Conservation (phyloP, 23 red algal species). For the Chondrus crispus region DNA sequence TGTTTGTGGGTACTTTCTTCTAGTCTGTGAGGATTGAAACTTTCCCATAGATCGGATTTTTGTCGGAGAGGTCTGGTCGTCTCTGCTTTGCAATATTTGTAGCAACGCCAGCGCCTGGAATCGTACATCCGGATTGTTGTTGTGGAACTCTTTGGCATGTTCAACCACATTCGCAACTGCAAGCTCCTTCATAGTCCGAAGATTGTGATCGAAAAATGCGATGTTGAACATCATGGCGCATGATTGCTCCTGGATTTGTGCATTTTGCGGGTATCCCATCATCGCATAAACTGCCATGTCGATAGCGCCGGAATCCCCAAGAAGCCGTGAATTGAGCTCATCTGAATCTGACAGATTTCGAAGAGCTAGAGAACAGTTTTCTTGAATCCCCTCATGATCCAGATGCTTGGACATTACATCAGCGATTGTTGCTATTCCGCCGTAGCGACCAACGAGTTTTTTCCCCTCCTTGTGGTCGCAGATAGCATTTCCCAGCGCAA, state of each 20-base stretch:
- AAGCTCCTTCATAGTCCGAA: conserved; percentile 24
- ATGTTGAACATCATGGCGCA: conserved; percentile 61
- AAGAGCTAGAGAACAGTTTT: conserved; percentile 49
- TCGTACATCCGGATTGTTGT: conserved; percentile 28
- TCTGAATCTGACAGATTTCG: conserved; percentile 63
- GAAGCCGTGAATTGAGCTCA: conserved; percentile 47
- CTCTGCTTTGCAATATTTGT: conserved; percentile 8
- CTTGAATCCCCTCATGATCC: conserved; percentile 37
- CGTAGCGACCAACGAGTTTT: conserved; percentile 34
- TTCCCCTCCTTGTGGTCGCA: conserved; percentile 51
- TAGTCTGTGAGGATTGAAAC: no score
- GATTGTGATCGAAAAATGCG: conserved; percentile 38
- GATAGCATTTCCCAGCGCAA: conserved; percentile 47
- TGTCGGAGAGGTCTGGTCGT: no score
- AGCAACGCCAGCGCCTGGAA: conserved; percentile 53
- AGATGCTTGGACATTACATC: conserved; percentile 57
- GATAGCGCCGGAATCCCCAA: conserved; percentile 61
- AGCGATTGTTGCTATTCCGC: conserved; percentile 38
- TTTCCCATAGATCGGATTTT: no score
- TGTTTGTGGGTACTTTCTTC: no score
- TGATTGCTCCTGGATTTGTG: conserved; percentile 64
- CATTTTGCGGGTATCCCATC: conserved; percentile 54
- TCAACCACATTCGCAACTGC: conserved; percentile 10
- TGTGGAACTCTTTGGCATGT: neutral
- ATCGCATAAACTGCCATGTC: conserved; percentile 33